Evolutionary conservation across 148 eudicot species (phyloP).

Genomic region (Camellia granthamiana): DNA sequence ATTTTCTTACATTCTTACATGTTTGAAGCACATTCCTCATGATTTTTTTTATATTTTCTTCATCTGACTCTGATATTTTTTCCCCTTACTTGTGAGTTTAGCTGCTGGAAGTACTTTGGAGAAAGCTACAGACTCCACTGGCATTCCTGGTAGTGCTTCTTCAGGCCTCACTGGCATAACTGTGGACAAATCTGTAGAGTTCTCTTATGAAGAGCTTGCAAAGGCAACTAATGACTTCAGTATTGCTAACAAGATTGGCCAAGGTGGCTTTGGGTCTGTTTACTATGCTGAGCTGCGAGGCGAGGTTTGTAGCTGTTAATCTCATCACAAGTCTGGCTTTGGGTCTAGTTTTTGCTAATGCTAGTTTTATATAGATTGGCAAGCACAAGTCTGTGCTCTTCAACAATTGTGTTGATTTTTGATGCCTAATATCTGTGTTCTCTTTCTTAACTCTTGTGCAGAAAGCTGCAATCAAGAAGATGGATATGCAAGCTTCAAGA

Average conservation of each 20-base stretch:
- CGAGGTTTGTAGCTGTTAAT: slow-evolving; percentile 55
- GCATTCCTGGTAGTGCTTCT: slow-evolving; percentile 30
- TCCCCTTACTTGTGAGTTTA: slow-evolving; percentile 9
- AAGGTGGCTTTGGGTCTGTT: slow-evolving; percentile 96
- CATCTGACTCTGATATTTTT: slow-evolving; percentile 11
- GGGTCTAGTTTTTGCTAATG: no score
- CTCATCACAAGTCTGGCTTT: not conserved
- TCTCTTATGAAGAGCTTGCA: slow-evolving; percentile 82
- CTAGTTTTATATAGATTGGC: no score
- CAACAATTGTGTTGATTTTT: not conserved
- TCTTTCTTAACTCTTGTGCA: slow-evolving; percentile 27
- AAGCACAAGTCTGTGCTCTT: not conserved
- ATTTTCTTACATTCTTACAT: not conserved
- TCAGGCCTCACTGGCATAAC: slow-evolving; percentile 50
- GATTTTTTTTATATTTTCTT: not conserved
- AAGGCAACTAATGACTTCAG: slow-evolving; percentile 74
- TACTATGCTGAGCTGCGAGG: slow-evolving; percentile 95
- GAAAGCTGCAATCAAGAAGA: slow-evolving; percentile 89
- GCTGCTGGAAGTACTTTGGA: slow-evolving; percentile 16
- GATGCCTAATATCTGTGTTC: not conserved
- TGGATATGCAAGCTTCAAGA: slow-evolving; percentile 80
- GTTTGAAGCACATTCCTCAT: not conserved
- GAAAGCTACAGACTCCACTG: slow-evolving; percentile 29
- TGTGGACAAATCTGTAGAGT: slow-evolving; percentile 77
- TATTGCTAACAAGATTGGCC: slow-evolving; percentile 75